These are phyloP conservation scores for Camellia japonica DNA, from an alignment of 148 eudicot genomes.

Conservation along the genomic window DNA sequence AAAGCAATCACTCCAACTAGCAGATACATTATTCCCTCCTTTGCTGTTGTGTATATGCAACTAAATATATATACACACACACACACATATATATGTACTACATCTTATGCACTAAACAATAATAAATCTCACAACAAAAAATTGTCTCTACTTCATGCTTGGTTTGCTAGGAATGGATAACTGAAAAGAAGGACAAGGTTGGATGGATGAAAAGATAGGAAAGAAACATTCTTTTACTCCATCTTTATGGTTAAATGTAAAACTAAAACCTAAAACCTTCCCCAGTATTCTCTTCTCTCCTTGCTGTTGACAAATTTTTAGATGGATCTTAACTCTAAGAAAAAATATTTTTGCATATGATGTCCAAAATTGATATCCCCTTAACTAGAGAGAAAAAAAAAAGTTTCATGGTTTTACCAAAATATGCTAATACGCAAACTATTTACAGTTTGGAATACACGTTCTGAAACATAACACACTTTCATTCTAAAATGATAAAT, in stretches of 20 bases:
- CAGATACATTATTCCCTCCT: not conserved
- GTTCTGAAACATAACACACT: no score
- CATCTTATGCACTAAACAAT: not conserved
- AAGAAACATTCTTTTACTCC: not conserved
- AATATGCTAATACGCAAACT: no score
- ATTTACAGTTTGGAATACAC: no score
- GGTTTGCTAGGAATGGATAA: not conserved
- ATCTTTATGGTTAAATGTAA: not conserved
- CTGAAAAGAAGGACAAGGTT: not conserved
- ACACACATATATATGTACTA: not conserved
- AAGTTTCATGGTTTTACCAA: not conserved
- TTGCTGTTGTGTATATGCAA: not conserved
- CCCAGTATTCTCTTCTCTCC: not conserved
- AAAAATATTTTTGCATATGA: not conserved
- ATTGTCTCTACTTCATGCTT: not conserved
- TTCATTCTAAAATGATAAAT: no score
- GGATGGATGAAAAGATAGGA: not conserved
- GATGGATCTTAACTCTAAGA: not conserved
- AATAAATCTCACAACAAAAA: not conserved
- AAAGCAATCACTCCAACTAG: slow-evolving; percentile 5
- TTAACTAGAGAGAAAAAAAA: not conserved
- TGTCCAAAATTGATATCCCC: not conserved
- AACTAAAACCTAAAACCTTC: not conserved
- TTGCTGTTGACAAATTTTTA: not conserved
- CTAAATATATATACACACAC: not conserved